phyloP scores from a whole-genome alignment of 2,329 filamentous ascomycete genomes.

The Pezicula neosporulosa region DNA sequence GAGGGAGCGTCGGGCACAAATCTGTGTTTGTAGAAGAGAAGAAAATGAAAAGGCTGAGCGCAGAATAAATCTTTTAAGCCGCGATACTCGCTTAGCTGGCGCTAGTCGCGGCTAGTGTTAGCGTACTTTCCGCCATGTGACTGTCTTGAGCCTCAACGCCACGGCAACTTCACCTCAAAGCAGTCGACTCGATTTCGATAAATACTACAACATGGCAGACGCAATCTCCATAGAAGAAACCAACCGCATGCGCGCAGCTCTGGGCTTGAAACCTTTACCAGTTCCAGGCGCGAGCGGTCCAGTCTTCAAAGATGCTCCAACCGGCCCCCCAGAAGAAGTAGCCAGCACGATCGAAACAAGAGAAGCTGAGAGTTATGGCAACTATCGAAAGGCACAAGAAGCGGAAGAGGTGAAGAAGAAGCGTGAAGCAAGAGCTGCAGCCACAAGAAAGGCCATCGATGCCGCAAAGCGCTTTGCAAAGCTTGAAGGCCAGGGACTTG shows the following conservation, averaged over 20 bases:
- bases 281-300: slow-evolving; percentile 68
- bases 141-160: neutral
- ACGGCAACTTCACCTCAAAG: neutral
- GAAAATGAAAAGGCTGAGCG: slow-evolving; percentile 32
- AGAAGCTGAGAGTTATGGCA: slow-evolving; percentile 69
- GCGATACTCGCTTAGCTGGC: slow-evolving; percentile 7
- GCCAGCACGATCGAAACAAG: slow-evolving; percentile 82
- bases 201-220: slow-evolving; percentile 37
- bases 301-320: slow-evolving; percentile 46
- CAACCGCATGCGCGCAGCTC: slow-evolving; percentile 83
- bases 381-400: slow-evolving; percentile 62
- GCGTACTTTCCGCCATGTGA: too few relatives aligned
- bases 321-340: slow-evolving; percentile 55
- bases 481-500: slow-evolving; percentile 80
- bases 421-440: slow-evolving; percentile 76
- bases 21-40: slow-evolving; percentile 53
- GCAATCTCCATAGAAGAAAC: slow-evolving; percentile 84
- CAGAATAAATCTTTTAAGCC: slow-evolving; percentile 21
- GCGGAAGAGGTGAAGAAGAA: slow-evolving; percentile 74
- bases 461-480: slow-evolving; percentile 71
- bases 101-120: slow-evolving; percentile 3
- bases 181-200: neutral
- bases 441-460: slow-evolving; percentile 85
- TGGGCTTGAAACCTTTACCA: slow-evolving; percentile 87
- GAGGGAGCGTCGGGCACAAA: slow-evolving; percentile 85